phyloP scores from a whole-genome alignment of 495 filamentous ascomycete species.

The Ramalina intermedia region DNA sequence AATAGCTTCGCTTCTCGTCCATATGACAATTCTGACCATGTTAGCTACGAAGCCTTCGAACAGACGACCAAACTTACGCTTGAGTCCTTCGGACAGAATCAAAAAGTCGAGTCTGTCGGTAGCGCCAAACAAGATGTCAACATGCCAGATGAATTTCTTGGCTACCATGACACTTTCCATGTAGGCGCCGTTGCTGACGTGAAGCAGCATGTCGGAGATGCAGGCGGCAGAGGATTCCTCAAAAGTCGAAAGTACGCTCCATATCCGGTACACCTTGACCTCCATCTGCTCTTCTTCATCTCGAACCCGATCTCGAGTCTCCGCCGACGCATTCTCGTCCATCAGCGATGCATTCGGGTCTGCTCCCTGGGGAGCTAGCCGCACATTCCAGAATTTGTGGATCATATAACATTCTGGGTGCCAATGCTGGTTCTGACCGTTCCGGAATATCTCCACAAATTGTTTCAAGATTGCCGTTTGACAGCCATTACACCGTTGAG shows the following conservation, averaged over 20 bases:
- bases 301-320: conserved; percentile 60
- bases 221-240: conserved; percentile 96
- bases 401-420: conserved; percentile 99
- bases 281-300: conserved; percentile 90
- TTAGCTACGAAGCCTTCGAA: background rate
- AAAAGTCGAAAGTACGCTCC: conserved; percentile 92
- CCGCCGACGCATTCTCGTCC: conserved; percentile 51
- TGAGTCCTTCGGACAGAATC: conserved; percentile 54
- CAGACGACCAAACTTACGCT: conserved; percentile 39
- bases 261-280: conserved; percentile 93
- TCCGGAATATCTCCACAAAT: conserved; percentile 96
- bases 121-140: conserved; percentile 81
- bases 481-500: conserved; percentile 90
- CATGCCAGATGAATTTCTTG: conserved; percentile 92
- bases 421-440: conserved; percentile 98
- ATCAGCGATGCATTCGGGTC: conserved; percentile 30
- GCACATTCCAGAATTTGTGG: conserved; percentile 99
- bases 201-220: conserved; percentile 98
- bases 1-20: conserved; percentile 90
- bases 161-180: conserved; percentile 89
- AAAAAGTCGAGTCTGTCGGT: conserved; percentile 69
- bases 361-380: conserved; percentile 48
- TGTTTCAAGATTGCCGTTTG: conserved; percentile 98
- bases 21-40: conserved; percentile 60
- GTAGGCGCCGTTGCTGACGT: conserved; percentile 97